Conservation (phyloP, 1,139 yeast genomes). For the Candida sp. region DNA sequence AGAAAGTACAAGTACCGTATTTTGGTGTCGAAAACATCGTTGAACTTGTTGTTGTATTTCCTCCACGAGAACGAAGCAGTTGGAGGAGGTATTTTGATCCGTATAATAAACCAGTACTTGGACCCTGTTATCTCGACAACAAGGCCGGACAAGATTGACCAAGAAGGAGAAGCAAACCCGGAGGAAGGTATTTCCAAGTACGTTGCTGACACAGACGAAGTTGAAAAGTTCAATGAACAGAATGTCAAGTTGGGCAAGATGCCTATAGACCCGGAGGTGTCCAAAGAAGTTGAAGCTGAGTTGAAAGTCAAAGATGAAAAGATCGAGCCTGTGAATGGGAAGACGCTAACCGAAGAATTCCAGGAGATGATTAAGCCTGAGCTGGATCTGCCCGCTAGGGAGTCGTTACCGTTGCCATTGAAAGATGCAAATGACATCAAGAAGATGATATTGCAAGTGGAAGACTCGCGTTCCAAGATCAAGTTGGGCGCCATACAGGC, state of each 20-base stretch:
- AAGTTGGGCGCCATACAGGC: slow-evolving; percentile 68
- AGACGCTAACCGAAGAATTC: slow-evolving; percentile 52
- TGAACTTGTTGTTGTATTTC: slow-evolving; percentile 83
- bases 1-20: slow-evolving; percentile 74
- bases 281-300: slow-evolving; percentile 84
- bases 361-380: slow-evolving; percentile 52
- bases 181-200: slow-evolving; percentile 71
- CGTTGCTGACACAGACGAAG: slow-evolving; percentile 49
- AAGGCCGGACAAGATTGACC: slow-evolving; percentile 49
- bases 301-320: slow-evolving; percentile 76
- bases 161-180: slow-evolving; percentile 53
- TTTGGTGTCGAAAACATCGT: slow-evolving; percentile 80
- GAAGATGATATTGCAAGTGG: slow-evolving; percentile 75
- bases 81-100: slow-evolving; percentile 88
- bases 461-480: slow-evolving; percentile 80
- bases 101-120: slow-evolving; percentile 86
- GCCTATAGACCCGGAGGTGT: slow-evolving; percentile 86
- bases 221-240: slow-evolving; percentile 67
- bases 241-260: slow-evolving; percentile 81
- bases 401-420: slow-evolving; percentile 82
- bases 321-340: slow-evolving; percentile 39
- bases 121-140: slow-evolving; percentile 65
- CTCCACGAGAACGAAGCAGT: slow-evolving; percentile 91
- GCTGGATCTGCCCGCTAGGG: slow-evolving; percentile 75
- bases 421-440: slow-evolving; percentile 82